Conservation (phyloP, 257 asterid species). For the Solanum peruvianum region DNA sequence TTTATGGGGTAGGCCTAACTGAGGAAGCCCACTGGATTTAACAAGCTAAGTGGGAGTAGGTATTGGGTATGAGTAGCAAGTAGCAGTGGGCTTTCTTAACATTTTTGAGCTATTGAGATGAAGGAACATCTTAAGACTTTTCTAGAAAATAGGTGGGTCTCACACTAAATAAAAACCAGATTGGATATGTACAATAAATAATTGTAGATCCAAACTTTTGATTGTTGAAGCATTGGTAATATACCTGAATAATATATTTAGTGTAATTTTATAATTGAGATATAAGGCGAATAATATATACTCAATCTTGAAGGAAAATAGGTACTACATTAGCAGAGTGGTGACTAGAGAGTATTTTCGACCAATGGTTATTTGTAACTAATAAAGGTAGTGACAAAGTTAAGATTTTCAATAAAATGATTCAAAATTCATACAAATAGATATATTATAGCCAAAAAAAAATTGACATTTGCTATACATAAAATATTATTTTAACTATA, state of each 20-base stretch:
- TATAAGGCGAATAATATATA: not conserved
- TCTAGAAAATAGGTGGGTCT: not conserved
- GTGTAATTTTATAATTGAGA: not conserved
- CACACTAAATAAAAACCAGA: not conserved
- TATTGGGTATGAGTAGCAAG: not conserved
- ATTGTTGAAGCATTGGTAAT: not conserved
- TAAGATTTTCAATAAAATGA: too few relatives aligned
- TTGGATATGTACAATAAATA: not conserved
- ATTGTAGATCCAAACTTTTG: not conserved
- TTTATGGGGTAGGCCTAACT: not conserved
- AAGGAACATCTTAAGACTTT: not conserved
- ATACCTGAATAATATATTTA: not conserved
- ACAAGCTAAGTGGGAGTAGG: not conserved
- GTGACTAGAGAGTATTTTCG: not conserved
- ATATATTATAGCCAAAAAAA: rapidly evolving
- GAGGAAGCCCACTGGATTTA: not conserved
- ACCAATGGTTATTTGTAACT: not conserved
- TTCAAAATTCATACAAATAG: too few relatives aligned
- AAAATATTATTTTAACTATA: too few relatives aligned
- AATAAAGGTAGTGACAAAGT: rapidly evolving
- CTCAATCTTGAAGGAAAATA: not conserved
- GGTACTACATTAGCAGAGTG: not conserved
- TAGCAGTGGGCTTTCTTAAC: not conserved
- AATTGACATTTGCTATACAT: too few relatives aligned
- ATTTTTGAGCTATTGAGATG: not conserved